phyloP scores from a whole-genome alignment of 495 filamentous ascomycete species.

The Cladorrhinum samala region DNA sequence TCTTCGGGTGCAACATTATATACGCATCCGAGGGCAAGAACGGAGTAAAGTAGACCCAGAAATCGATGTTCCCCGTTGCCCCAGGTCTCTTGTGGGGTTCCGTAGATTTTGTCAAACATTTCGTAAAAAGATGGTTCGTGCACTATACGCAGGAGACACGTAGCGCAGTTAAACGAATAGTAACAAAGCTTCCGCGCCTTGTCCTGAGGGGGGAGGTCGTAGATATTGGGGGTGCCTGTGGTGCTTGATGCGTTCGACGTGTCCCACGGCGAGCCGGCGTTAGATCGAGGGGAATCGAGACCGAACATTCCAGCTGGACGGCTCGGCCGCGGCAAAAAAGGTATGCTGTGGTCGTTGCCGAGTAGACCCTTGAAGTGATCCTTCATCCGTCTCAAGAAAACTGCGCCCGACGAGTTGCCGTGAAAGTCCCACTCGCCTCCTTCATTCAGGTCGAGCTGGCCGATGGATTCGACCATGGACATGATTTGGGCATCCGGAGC shows the following conservation, averaged over 20 bases:
- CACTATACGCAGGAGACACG: slow-evolving; percentile 76
- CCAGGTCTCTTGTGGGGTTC: slow-evolving; percentile 60
- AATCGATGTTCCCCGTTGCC: slow-evolving; percentile 73
- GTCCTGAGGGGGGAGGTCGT: slow-evolving; percentile 65
- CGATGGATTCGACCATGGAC: slow-evolving; percentile 91
- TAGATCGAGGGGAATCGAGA: slow-evolving; percentile 68
- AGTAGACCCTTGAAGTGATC: slow-evolving; percentile 69
- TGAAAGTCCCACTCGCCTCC: slow-evolving; percentile 91
- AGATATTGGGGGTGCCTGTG: slow-evolving; percentile 35
- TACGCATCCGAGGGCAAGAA: slow-evolving; percentile 80
- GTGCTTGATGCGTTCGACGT: slow-evolving; percentile 44
- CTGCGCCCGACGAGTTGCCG: slow-evolving; percentile 84
- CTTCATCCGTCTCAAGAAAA: slow-evolving; percentile 77
- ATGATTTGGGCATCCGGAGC: slow-evolving; percentile 75
- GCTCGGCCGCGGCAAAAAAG: slow-evolving; percentile 41
- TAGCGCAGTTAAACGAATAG: slow-evolving; percentile 76
- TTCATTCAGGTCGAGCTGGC: slow-evolving; percentile 86
- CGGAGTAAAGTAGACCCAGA: slow-evolving; percentile 75
- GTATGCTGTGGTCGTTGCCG: slow-evolving; percentile 45
- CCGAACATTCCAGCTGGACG: slow-evolving; percentile 32
- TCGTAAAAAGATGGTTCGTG: slow-evolving; percentile 81
- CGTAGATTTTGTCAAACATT: slow-evolving; percentile 73
- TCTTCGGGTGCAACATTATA: slow-evolving; percentile 36
- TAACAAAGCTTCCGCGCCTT: slow-evolving; percentile 64
- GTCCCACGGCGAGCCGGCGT: slow-evolving; percentile 49